Percentiles rank a stretch among this genome's conserved stretches.
These are phyloP conservation scores for Amauroascus niger DNA, from an alignment of 2,329 filamentous ascomycete species.

Conservation along the genomic window DNA sequence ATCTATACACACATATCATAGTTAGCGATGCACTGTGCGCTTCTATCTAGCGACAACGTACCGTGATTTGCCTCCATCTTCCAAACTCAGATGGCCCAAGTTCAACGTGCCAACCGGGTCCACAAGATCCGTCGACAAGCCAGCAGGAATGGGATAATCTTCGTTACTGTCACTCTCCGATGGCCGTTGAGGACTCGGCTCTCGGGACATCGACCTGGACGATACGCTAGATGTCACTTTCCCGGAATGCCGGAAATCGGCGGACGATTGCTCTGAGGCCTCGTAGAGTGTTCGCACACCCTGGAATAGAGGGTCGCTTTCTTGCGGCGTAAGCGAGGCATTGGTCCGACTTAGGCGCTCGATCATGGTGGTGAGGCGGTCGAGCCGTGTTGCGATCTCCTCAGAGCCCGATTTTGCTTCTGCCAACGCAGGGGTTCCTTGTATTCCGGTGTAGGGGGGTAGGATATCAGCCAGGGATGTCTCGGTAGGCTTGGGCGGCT, in stretches of 20 bases:
- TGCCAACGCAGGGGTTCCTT: slow-evolving; percentile 18
- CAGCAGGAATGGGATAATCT: slow-evolving; percentile 36
- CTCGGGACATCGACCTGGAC: slow-evolving; percentile 18
- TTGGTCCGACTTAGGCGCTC: slow-evolving; percentile 33
- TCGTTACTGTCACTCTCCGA: slow-evolving; percentile 29
- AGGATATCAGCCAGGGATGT: slow-evolving; percentile 25
- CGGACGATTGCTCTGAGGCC: neutral
- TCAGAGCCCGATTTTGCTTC: slow-evolving; percentile 24
- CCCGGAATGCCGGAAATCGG: neutral
- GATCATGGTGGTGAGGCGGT: slow-evolving; percentile 38
- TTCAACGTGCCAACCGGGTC: slow-evolving; percentile 36
- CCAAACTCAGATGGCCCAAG: slow-evolving; percentile 35
- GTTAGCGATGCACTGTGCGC: slow-evolving; percentile 7
- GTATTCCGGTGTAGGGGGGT: slow-evolving; percentile 25
- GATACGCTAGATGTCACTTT: neutral
- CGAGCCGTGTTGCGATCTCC: slow-evolving; percentile 36
- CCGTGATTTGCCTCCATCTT: slow-evolving; percentile 35
- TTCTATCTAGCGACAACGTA: slow-evolving; percentile 1
- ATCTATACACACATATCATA: slow-evolving; percentile 24
- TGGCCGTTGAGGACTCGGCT: slow-evolving; percentile 26
- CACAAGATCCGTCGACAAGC: slow-evolving; percentile 34
- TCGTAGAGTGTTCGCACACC: slow-evolving; percentile 5
- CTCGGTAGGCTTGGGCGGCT: slow-evolving; percentile 18
- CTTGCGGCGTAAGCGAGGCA: slow-evolving; percentile 21
- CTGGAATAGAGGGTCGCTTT: slow-evolving; percentile 11